Evolutionary conservation across 2,329 filamentous ascomycete species (phyloP).

Genomic region (Pyrenochaeta sp.): DNA sequence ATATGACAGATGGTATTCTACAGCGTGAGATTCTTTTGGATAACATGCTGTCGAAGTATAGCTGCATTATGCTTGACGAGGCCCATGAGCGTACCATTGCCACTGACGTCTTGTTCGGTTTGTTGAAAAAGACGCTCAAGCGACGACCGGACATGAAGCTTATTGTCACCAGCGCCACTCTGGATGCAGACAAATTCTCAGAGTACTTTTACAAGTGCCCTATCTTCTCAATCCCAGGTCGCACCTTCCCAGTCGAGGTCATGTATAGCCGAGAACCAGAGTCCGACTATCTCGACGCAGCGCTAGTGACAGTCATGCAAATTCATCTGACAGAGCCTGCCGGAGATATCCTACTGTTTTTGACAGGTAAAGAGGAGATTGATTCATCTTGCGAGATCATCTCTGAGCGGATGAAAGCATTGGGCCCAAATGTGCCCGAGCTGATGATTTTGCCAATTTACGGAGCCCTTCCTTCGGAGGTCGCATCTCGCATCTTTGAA

Average conservation of each 20-base stretch:
- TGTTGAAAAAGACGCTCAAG: conserved; percentile 87
- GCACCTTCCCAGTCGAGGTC: conserved; percentile 94
- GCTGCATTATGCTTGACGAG: conserved; percentile 97
- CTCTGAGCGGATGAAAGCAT: conserved; percentile 93
- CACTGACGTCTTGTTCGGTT: conserved; percentile 96
- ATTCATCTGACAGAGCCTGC: conserved; percentile 92
- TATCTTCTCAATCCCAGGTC: conserved; percentile 94
- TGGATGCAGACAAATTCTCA: conserved; percentile 97
- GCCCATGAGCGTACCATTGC: conserved; percentile 97
- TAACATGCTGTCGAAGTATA: conserved; percentile 88
- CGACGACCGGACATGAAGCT: conserved; percentile 92
- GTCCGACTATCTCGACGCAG: conserved; percentile 92
- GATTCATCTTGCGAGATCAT: conserved; percentile 93
- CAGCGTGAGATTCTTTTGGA: conserved; percentile 97
- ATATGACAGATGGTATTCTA: conserved; percentile 99
- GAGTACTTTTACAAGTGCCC: conserved; percentile 95
- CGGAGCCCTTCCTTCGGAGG: conserved; percentile 88
- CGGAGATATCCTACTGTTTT: conserved; percentile 94
- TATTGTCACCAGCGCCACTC: conserved; percentile 97
- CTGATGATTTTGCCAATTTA: conserved; percentile 96
- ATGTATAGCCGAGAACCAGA: conserved; percentile 96
- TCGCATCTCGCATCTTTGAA: conserved; percentile 94
- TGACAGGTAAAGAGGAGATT: conserved; percentile 98
- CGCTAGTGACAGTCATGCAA: conserved; percentile 97
- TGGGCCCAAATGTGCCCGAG: conserved; percentile 90